phyloP scores from a whole-genome alignment of 2,329 filamentous ascomycete species.

The Biscogniauxia mediterranea region DNA sequence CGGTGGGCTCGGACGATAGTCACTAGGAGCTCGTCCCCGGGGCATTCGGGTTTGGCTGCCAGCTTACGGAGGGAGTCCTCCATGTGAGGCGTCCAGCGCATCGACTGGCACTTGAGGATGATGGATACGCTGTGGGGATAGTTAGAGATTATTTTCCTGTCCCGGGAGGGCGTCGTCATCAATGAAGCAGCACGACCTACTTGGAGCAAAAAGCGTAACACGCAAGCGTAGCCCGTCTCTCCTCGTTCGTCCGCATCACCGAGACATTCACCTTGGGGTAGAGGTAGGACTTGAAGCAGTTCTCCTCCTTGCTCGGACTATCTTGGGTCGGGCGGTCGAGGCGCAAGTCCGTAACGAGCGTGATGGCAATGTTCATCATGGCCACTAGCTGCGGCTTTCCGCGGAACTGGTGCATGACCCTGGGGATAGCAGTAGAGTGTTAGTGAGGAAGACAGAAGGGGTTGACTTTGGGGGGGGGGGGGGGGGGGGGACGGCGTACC shows the following conservation, averaged over 20 bases:
- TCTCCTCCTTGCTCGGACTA: conserved; percentile 17
- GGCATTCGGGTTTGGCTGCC: conserved; percentile 42
- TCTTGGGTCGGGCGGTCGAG: conserved; percentile 36
- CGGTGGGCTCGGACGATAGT: conserved; percentile 22
- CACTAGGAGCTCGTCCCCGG: conserved; percentile 49
- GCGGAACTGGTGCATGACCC: conserved; percentile 33
- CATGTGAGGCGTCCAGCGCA: conserved; percentile 59
- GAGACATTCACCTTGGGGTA: conserved; percentile 13
- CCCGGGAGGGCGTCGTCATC: no score
- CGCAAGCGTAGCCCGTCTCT: conserved; percentile 30
- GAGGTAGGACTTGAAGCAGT: conserved; percentile 24
- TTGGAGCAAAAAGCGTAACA: conserved; percentile 29
- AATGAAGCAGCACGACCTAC: conserved; percentile 17
- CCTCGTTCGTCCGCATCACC: conserved; percentile 30
- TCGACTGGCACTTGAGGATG: conserved; percentile 26
- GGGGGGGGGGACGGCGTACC: conserved; percentile 35
- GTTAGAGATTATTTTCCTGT: neutral
- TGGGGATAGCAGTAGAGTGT: conserved; percentile 8
- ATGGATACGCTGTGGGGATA: conserved; percentile 19
- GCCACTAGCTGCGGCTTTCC: conserved; percentile 46
- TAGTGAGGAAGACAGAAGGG: no score
- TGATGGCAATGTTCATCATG: conserved; percentile 41
- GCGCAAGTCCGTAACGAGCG: conserved; percentile 46
- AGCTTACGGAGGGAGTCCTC: conserved; percentile 54
- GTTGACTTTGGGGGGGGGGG: neutral